These are phyloP conservation scores for Claviceps humidiphila DNA, from an alignment of 2,329 filamentous ascomycete species.

Conservation along the genomic window DNA sequence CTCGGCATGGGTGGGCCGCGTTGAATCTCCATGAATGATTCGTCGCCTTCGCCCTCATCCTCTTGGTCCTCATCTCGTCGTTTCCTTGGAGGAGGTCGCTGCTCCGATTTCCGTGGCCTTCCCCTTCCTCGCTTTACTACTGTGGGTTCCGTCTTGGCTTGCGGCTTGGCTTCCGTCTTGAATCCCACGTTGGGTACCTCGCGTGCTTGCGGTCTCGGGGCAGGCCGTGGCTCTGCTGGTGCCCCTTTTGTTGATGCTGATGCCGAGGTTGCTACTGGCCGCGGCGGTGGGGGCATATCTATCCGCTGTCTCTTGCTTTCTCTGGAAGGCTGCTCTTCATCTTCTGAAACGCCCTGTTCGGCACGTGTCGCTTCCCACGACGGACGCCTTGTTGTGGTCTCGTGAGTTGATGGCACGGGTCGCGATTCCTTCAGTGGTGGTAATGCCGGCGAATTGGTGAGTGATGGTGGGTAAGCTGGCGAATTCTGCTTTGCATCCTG, in stretches of 20 bases:
- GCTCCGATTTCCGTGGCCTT: conserved; percentile 6
- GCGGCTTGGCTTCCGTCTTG: background rate
- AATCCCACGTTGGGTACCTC: background rate
- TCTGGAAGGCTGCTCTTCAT: conserved; percentile 12
- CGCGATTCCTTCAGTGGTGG: background rate
- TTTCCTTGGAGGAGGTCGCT: conserved; percentile 10
- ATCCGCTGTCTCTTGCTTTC: conserved; percentile 16
- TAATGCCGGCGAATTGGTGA: background rate
- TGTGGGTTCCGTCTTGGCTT: background rate
- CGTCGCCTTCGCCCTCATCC: conserved; percentile 26
- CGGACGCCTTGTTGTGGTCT: conserved; percentile 2
- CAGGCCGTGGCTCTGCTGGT: background rate
- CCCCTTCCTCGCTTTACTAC: conserved; percentile 5
- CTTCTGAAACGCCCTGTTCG: conserved; percentile 7
- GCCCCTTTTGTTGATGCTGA: conserved; percentile 8
- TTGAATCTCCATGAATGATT: conserved; percentile 34
- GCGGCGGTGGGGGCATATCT: conserved; percentile 12
- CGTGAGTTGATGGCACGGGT: background rate
- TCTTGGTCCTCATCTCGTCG: conserved; percentile 20
- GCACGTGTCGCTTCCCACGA: background rate
- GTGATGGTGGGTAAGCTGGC: background rate
- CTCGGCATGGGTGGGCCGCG: conserved; percentile 43
- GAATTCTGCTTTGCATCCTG: conserved; percentile 3
- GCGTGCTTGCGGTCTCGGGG: background rate
- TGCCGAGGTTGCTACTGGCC: conserved; percentile 12